These are phyloP conservation scores for Fereydounia khargensis DNA, from an alignment of 1,284 basidiomycete species.

Conservation along the genomic window DNA sequence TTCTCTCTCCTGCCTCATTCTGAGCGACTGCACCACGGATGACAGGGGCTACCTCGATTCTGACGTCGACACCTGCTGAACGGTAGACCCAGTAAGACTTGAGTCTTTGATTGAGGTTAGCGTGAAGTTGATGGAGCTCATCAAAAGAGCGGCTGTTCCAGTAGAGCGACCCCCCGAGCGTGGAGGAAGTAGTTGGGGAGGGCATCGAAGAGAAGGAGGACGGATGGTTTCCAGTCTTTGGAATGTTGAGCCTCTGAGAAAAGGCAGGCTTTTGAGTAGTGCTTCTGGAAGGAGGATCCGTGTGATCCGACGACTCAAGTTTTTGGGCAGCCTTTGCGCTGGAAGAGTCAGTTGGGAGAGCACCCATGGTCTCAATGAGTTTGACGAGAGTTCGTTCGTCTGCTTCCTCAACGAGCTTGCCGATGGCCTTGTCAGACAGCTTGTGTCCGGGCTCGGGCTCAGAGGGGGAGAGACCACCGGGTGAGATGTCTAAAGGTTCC, in stretches of 20 bases:
- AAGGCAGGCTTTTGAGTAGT: not conserved
- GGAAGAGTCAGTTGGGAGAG: conserved; percentile 34
- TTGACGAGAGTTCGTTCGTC: conserved; percentile 32
- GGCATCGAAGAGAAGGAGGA: not conserved
- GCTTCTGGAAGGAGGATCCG: conserved; percentile 2
- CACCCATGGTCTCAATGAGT: conserved; percentile 31
- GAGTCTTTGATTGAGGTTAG: conserved; percentile 30
- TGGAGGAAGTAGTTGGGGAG: not conserved
- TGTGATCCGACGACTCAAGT: conserved; percentile 7
- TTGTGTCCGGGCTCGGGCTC: not conserved
- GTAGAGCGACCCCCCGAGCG: conserved; percentile 20
- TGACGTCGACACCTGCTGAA: conserved; percentile 23
- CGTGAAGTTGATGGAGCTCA: conserved; percentile 32
- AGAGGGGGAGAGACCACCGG: no score
- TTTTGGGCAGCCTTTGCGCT: conserved; percentile 9
- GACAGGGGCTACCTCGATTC: conserved; percentile 35
- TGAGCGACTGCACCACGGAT: conserved; percentile 15
- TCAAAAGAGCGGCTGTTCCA: conserved; percentile 36
- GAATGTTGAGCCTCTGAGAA: no score
- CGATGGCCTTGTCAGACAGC: conserved; percentile 18
- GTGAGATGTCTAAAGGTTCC: conserved; percentile 23
- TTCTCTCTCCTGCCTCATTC: conserved; percentile 7
- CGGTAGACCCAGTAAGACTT: conserved; percentile 46
- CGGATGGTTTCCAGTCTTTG: no score
- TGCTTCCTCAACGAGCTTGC: conserved; percentile 25